Percentiles rank a stretch among this genome's conserved stretches.
phyloP scores from a whole-genome alignment of 805 yeast species.

The Kuraishia cidri region DNA sequence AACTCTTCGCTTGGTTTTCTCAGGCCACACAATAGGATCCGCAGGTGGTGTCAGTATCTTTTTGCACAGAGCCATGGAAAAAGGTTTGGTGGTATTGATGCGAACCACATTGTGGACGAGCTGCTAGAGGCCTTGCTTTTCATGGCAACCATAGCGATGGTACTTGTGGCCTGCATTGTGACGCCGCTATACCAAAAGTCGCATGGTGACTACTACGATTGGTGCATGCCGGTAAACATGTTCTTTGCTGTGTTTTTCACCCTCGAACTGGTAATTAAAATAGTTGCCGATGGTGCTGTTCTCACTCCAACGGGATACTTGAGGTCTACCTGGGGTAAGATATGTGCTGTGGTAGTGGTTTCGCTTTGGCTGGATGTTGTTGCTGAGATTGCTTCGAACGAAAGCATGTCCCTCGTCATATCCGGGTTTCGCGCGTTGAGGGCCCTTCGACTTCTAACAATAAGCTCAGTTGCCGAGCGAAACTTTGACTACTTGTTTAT shows the following conservation, averaged over 20 bases:
- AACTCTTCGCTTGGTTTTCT: constrained; percentile 62
- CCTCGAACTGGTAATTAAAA: constrained; percentile 63
- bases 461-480: constrained; percentile 66
- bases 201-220: constrained; percentile 35
- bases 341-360: constrained; percentile 69
- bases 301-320: constrained; percentile 80
- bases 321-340: constrained; percentile 73
- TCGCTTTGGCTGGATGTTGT: constrained; percentile 76
- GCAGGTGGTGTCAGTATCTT: constrained; percentile 66
- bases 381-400: constrained; percentile 43
- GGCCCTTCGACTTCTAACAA: constrained; percentile 74
- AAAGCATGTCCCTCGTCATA: constrained; percentile 54
- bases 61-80: constrained; percentile 68
- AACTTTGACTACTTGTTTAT: constrained; percentile 76
- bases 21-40: constrained; percentile 52
- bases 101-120: constrained; percentile 42
- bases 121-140: constrained; percentile 47
- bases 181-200: constrained; percentile 66
- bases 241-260: constrained; percentile 55
- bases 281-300: constrained; percentile 78
- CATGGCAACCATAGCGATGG: constrained; percentile 56
- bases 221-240: constrained; percentile 50
- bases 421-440: constrained; percentile 82
- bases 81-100: constrained; percentile 66
- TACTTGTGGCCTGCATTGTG: constrained; percentile 64